Percentiles rank a stretch among this genome's conserved stretches.
phyloP scores from a whole-genome alignment of 2,329 filamentous ascomycete species.

The Xylaria sp. region DNA sequence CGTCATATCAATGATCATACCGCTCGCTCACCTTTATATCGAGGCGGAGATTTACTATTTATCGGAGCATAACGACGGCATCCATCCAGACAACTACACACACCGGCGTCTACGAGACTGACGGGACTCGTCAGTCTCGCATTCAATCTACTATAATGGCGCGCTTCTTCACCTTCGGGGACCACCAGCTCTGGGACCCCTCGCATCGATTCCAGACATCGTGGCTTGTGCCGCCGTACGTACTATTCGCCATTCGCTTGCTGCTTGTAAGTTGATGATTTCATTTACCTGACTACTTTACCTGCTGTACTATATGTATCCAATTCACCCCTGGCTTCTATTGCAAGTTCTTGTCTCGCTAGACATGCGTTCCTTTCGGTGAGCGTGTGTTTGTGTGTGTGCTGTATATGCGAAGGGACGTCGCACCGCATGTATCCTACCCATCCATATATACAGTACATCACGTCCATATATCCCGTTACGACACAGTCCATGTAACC shows the following conservation, averaged over 20 bases:
- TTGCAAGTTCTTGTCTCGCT: background rate
- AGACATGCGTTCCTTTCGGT: background rate
- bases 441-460: background rate
- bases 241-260: conserved; percentile 69
- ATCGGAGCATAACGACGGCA: background rate
- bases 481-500: background rate
- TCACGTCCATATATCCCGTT: background rate
- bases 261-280: conserved; percentile 58
- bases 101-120: background rate
- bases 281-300: background rate
- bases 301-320: too few relatives aligned
- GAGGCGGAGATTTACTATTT: background rate
- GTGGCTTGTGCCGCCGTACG: conserved; percentile 77
- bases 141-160: conserved; percentile 19
- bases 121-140: background rate
- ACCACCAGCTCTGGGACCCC: conserved; percentile 58
- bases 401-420: background rate
- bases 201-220: conserved; percentile 80
- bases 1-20: background rate
- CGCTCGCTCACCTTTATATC: background rate
- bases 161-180: conserved; percentile 42
- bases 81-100: background rate
- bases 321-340: background rate
- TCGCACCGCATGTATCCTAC: conserved; percentile 5
- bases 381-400: background rate